These are phyloP conservation scores for Lachancea lanzarotensis DNA, from an alignment of 805 yeast genomes.

Conservation along the genomic window DNA sequence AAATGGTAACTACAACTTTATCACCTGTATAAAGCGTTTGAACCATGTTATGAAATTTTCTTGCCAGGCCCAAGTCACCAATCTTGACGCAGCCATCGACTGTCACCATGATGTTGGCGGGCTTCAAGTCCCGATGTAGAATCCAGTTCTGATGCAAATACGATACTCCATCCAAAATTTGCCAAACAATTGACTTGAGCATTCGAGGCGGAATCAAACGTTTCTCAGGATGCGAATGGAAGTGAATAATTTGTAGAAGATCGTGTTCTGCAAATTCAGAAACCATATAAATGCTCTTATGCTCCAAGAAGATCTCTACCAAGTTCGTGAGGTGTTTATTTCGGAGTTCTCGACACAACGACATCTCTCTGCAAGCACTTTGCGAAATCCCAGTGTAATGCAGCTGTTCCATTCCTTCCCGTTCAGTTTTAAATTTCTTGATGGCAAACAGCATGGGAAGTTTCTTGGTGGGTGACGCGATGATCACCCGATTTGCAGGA, in stretches of 20 bases:
- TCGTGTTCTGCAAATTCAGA: slow-evolving; percentile 97
- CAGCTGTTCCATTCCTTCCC: slow-evolving; percentile 73
- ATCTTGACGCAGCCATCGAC: slow-evolving; percentile 86
- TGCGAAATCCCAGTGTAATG: slow-evolving; percentile 95
- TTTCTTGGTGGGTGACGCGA: slow-evolving; percentile 7
- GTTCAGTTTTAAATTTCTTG: slow-evolving; percentile 91
- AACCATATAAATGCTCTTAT: slow-evolving; percentile 87
- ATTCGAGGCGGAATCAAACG: slow-evolving; percentile 72
- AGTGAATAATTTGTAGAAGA: slow-evolving; percentile 85
- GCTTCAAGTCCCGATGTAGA: slow-evolving; percentile 90
- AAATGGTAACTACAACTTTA: slow-evolving; percentile 92
- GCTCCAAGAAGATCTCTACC: slow-evolving; percentile 78
- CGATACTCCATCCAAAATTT: slow-evolving; percentile 83
- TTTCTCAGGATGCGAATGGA: slow-evolving; percentile 83
- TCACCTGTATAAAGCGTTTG: slow-evolving; percentile 88
- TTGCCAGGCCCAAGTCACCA: slow-evolving; percentile 89
- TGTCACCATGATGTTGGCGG: slow-evolving; percentile 96
- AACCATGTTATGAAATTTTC: slow-evolving; percentile 78
- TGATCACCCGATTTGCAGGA: neutral
- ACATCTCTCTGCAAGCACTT: slow-evolving; percentile 94
- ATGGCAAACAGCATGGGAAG: slow-evolving; percentile 59
- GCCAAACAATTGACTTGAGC: slow-evolving; percentile 84
- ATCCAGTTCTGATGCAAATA: slow-evolving; percentile 95
- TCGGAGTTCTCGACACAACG: slow-evolving; percentile 79
- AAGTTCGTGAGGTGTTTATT: slow-evolving; percentile 76